phyloP scores from a whole-genome alignment of 345 rosid species.

The Acer negundo region DNA sequence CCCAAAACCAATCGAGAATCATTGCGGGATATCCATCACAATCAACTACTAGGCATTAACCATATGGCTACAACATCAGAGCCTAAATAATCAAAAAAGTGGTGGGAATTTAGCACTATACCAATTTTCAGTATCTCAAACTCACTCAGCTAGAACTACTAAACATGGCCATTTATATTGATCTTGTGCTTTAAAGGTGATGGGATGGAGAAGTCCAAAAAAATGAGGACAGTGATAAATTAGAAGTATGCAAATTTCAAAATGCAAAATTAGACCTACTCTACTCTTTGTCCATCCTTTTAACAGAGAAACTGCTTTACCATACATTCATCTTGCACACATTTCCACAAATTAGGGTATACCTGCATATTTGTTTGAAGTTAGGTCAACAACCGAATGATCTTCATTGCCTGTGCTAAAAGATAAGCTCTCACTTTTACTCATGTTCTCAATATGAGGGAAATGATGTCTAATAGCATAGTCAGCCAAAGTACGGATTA shows the following conservation, averaged over 20 bases:
- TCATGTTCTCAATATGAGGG: slow-evolving; percentile 81
- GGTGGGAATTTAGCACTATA: not conserved
- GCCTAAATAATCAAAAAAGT: not conserved
- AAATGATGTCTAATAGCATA: slow-evolving; percentile 92
- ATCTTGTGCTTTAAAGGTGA: not conserved
- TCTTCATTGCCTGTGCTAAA: slow-evolving; percentile 80
- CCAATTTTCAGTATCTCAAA: not conserved
- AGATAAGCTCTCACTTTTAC: slow-evolving; percentile 80
- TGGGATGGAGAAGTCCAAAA: not conserved
- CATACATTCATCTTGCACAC: not conserved
- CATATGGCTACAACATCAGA: not conserved
- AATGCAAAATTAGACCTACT: slow-evolving; percentile 1
- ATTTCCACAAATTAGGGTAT: slow-evolving; percentile 8
- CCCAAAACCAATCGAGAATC: not conserved
- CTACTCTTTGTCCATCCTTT: not conserved
- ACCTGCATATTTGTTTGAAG: slow-evolving; percentile 99
- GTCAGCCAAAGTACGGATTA: slow-evolving; percentile 80
- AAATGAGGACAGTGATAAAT: not conserved
- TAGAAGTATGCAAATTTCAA: not conserved
- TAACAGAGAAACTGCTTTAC: not conserved
- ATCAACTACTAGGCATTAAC: slow-evolving; percentile 2
- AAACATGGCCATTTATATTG: not conserved
- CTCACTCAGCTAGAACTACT: not conserved
- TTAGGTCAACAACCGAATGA: slow-evolving; percentile 81
- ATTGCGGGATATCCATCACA: not conserved